These are phyloP conservation scores for Juncus inflexus DNA, from an alignment of 176 grass and related monocot species.

Conservation along the genomic window DNA sequence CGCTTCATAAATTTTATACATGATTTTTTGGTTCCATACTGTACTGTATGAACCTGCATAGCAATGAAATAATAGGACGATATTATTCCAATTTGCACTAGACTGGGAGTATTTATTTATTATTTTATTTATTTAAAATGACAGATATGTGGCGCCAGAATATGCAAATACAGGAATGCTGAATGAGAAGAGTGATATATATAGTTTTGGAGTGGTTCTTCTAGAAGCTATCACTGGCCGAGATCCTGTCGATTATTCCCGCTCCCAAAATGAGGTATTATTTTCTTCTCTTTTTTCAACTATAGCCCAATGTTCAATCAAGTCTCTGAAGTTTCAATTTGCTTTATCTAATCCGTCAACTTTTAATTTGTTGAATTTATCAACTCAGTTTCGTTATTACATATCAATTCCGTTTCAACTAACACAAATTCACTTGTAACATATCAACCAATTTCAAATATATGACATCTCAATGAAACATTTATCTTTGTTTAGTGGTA, in stretches of 20 bases:
- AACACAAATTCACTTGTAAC: no score
- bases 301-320: not conserved
- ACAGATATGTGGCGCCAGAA: constrained; percentile 88
- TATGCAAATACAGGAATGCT: constrained; percentile 96
- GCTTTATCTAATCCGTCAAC: not conserved
- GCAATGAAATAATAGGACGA: no score
- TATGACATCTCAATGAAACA: no score
- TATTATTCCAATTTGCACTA: no score
- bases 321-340: not conserved
- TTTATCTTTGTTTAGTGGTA: no score
- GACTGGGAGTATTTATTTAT: constrained; percentile 5
- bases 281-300: constrained; percentile 9
- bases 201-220: constrained; percentile 95
- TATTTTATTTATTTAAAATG: constrained; percentile 20
- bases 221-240: constrained; percentile 96
- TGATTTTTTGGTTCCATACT: not conserved
- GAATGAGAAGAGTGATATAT: constrained; percentile 99
- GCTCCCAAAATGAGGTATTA: constrained; percentile 79
- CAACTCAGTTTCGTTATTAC: constrained; percentile 2
- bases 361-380: not conserved
- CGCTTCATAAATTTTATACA: not conserved
- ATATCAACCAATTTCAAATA: no score
- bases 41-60: no score
- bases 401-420: not conserved
- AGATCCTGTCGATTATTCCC: constrained; percentile 88